phyloP scores from a whole-genome alignment of 2,329 filamentous ascomycete species.

The Myriosclerotinia scirpicola region DNA sequence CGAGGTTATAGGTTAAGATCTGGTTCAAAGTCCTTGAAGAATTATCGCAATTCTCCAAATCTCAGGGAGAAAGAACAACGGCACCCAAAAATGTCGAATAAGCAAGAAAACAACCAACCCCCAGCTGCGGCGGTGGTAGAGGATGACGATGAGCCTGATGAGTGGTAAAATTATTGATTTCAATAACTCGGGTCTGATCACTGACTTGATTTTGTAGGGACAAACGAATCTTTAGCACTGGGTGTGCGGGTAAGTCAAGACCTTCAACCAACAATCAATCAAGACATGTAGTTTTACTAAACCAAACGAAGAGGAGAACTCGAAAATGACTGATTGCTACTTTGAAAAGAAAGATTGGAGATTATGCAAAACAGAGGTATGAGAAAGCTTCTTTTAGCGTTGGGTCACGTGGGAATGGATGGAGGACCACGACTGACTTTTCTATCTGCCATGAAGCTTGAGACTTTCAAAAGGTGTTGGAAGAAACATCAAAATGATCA shows the following conservation, averaged over 20 bases:
- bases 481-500: conserved; percentile 84
- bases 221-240: conserved; percentile 95
- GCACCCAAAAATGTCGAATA: conserved; percentile 36
- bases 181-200: conserved; percentile 27
- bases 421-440: conserved; percentile 25
- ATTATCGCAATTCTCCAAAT: conserved; percentile 15
- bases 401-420: conserved; percentile 13
- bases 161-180: conserved; percentile 63
- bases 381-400: conserved; percentile 30
- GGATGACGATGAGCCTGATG: conserved; percentile 87
- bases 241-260: conserved; percentile 72
- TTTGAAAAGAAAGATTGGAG: conserved; percentile 97
- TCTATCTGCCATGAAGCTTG: conserved; percentile 63
- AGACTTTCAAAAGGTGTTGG: conserved; percentile 87
- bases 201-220: conserved; percentile 62
- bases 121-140: conserved; percentile 45
- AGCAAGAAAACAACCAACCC: conserved; percentile 36
- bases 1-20: conserved; percentile 26
- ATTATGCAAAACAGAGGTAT: conserved; percentile 80
- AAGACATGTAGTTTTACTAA: conserved; percentile 12
- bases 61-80: conserved; percentile 18
- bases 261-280: not conserved
- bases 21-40: not conserved
- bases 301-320: conserved; percentile 69
- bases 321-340: conserved; percentile 91